Percentiles rank a stretch among this genome's conserved stretches.
phyloP scores from a whole-genome alignment of 768 basidiomycete genomes.

The Collybiopsis confluens region DNA sequence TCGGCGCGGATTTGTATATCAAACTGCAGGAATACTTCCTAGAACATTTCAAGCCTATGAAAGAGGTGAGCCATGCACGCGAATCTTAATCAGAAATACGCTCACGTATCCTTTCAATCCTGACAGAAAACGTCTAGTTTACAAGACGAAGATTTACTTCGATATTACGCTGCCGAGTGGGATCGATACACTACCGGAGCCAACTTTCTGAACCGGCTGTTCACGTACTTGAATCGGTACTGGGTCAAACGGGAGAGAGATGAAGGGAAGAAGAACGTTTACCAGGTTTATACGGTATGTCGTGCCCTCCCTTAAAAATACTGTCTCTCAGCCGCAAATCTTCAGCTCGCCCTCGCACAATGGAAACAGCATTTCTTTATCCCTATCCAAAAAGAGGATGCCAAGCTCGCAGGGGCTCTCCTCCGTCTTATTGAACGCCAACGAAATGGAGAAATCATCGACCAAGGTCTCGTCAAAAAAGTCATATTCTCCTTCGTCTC shows the following conservation, averaged over 20 bases:
- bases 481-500: constrained; percentile 94
- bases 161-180: constrained; percentile 93
- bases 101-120: constrained; percentile 9
- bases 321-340: neutral
- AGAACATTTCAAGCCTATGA: constrained; percentile 70
- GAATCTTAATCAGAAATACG: neutral
- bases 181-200: constrained; percentile 95
- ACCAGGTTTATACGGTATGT: constrained; percentile 93
- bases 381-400: constrained; percentile 73
- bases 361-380: constrained; percentile 93
- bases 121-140: constrained; percentile 70
- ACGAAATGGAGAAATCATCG: constrained; percentile 90
- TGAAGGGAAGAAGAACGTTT: constrained; percentile 91
- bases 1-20: constrained; percentile 97
- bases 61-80: constrained; percentile 30
- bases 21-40: constrained; percentile 91
- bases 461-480: constrained; percentile 89
- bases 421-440: constrained; percentile 89
- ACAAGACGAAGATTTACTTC: constrained; percentile 83
- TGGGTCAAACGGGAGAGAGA: constrained; percentile 99
- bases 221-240: constrained; percentile 96
- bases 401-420: constrained; percentile 83
- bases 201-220: constrained; percentile 94
- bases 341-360: constrained; percentile 87
- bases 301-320: neutral